phyloP scores from a whole-genome alignment of 768 basidiomycete species.

The Coprinopsis cinerea region DNA sequence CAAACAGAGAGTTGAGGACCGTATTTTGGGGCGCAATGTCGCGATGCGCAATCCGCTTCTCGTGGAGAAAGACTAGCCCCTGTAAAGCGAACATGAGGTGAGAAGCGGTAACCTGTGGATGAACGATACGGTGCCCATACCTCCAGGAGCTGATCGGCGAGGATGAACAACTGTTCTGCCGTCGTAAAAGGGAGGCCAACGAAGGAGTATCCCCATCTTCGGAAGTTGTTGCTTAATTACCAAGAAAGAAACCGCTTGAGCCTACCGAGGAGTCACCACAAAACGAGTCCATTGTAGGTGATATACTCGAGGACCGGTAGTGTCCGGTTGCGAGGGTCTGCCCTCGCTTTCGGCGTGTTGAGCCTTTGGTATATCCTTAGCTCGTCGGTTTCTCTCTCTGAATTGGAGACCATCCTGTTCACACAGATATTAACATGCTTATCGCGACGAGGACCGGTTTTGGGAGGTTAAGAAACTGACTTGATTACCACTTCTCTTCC shows the following conservation, averaged over 20 bases:
- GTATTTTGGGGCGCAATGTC: background rate
- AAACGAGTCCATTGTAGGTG: conserved; percentile 10
- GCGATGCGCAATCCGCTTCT: conserved; percentile 4
- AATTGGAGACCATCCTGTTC: background rate
- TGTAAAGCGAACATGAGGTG: too few species aligned
- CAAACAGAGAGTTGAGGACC: background rate
- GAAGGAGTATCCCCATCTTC: background rate
- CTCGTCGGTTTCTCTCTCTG: conserved; percentile 10
- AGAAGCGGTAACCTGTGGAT: too few species aligned
- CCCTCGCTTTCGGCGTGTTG: conserved; percentile 8
- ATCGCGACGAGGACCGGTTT: background rate
- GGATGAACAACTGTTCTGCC: background rate
- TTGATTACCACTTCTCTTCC: background rate
- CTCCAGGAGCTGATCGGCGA: background rate
- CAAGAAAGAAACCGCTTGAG: background rate
- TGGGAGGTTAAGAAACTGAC: background rate
- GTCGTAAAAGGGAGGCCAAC: background rate
- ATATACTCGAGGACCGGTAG: conserved; percentile 15
- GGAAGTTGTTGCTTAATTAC: background rate
- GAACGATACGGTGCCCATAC: background rate
- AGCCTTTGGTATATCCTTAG: conserved; percentile 12
- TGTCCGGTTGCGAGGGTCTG: conserved; percentile 18
- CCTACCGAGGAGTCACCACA: conserved; percentile 17
- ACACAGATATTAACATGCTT: background rate
- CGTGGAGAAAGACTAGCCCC: conserved; percentile 7